Base-by-base conservation (phyloP, 768 basidiomycete species). In the Termitomyces eurrhizus region DNA sequence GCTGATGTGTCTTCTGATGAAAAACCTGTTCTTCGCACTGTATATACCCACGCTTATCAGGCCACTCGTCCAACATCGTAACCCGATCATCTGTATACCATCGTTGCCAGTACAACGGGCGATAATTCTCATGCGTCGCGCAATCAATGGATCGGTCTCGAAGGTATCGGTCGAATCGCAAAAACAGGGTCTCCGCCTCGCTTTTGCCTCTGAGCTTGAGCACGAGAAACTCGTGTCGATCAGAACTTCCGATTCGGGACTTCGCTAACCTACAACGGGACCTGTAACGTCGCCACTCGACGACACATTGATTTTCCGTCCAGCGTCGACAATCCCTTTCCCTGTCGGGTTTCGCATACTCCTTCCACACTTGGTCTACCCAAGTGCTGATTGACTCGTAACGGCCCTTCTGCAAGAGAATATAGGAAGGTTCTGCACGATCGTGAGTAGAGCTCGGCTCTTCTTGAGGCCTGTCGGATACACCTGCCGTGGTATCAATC, bases 231-330 rank as follows among this genome's bases (percentile, higher is more conserved):
- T 59, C 58, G 7, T 58, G 57, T 6, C 32, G 6, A 1, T 32
- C 32, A 50, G 24, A 13, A 13, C 24, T 11, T 3, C 26, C 16
- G 14, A 36, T 36, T 32, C n/a, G 49, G 29, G 35, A 46, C n/a
- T 13, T 29, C n/a, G n/a, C 7, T 21, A n/a, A 13, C 6, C 26
- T 29, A 5, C 33, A 16, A 1, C 58, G 52, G 24, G 39, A 42
- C 8, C 57, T 26, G 49, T 59, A 59, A 21, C 58, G 50, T 8
- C 58, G 44, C 58, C 58, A 59, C 36, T 59, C 58, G 42, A 53
- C 26, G 8, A 59, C 26, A 18, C 51, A 44, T 4, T 44, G 42
- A 2, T 7, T 12, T 18, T 45, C 32, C 11, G 12, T 44, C 58
- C 50, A 59, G 32, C 8, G n/a, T 13, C 44, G 33, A 32, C 26